These are phyloP conservation scores for Chrysophaeum taylorii DNA, from an alignment of 352 stramenopile genomes.

Conservation along the genomic window DNA sequence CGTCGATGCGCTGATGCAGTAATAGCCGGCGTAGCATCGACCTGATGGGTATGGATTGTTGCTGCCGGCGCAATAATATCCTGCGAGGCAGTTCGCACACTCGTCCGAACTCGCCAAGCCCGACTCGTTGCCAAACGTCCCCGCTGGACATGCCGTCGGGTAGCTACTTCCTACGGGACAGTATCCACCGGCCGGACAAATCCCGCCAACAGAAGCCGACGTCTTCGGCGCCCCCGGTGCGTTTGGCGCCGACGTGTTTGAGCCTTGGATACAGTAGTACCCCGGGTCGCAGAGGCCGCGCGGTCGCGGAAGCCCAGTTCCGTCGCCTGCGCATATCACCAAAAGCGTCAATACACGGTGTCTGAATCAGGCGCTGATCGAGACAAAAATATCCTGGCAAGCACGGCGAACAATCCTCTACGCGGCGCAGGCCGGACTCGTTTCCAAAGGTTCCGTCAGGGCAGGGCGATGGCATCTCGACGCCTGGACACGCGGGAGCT, in stretches of 20 bases:
- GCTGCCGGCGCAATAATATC: constrained; percentile 17
- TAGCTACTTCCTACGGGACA: constrained; percentile 53
- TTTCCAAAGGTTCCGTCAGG: constrained; percentile 76
- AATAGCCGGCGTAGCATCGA: constrained; percentile 18
- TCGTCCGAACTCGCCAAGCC: constrained; percentile 42
- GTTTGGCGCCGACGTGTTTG: constrained; percentile 71
- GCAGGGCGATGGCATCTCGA: constrained; percentile 59
- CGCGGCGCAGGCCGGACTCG: constrained; percentile 48
- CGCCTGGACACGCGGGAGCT: constrained; percentile 37
- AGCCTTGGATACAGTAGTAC: constrained; percentile 71
- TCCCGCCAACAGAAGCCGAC: constrained; percentile 19
- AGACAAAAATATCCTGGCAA: constrained; percentile 75
- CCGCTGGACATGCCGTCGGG: constrained; percentile 43
- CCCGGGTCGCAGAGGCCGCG: constrained; percentile 66
- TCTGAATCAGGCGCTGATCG: no score
- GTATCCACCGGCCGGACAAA: constrained; percentile 41
- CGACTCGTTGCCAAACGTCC: constrained; percentile 35
- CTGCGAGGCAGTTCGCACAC: constrained; percentile 17
- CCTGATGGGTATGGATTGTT: constrained; percentile 19
- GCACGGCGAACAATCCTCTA: constrained; percentile 70
- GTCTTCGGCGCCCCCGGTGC: constrained; percentile 29
- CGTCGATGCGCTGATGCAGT: constrained; percentile 19
- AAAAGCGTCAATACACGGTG: no score
- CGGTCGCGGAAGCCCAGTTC: constrained; percentile 55
- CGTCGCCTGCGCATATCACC: no score